Conservation (phyloP, 371 early-diverging fungal genomes). For the Syncephalastrum contaminatum region DNA sequence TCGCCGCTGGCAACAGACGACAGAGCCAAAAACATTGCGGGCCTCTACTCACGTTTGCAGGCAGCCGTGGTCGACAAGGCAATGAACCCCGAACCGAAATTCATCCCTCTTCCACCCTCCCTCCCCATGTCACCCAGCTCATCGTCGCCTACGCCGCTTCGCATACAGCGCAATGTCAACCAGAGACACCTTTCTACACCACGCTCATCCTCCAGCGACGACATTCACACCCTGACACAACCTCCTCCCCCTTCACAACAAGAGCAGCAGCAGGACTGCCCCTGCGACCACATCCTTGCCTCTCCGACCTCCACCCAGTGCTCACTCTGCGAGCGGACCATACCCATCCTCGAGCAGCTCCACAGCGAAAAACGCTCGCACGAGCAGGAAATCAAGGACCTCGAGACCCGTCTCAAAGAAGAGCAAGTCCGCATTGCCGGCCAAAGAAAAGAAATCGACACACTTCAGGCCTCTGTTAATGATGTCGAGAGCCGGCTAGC, state of each 20-base stretch:
- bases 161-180: constrained; percentile 1
- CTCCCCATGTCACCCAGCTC: constrained; percentile 41
- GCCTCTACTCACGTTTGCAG: constrained; percentile 55
- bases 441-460: constrained; percentile 39
- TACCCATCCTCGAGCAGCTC: constrained; percentile 53
- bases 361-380: constrained; percentile 44
- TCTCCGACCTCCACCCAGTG: constrained; percentile 36
- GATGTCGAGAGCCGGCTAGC: constrained; percentile 47
- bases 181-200: constrained; percentile 5
- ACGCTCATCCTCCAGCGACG: constrained; percentile 9
- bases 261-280: constrained; percentile 29
- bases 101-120: constrained; percentile 45
- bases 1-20: constrained; percentile 25
- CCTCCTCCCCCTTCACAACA: background rate
- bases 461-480: constrained; percentile 39
- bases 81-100: constrained; percentile 35
- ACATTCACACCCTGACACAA: constrained; percentile 4
- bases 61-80: constrained; percentile 44
- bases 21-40: constrained; percentile 54
- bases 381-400: constrained; percentile 42
- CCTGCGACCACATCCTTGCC: constrained; percentile 40
- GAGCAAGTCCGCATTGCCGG: constrained; percentile 47
- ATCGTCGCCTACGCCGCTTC: constrained; percentile 33
- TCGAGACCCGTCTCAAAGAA: constrained; percentile 40
- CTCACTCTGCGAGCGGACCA: constrained; percentile 53